phyloP scores from a whole-genome alignment of 1,284 basidiomycete species.

The Ceraceosorus guamensis region DNA sequence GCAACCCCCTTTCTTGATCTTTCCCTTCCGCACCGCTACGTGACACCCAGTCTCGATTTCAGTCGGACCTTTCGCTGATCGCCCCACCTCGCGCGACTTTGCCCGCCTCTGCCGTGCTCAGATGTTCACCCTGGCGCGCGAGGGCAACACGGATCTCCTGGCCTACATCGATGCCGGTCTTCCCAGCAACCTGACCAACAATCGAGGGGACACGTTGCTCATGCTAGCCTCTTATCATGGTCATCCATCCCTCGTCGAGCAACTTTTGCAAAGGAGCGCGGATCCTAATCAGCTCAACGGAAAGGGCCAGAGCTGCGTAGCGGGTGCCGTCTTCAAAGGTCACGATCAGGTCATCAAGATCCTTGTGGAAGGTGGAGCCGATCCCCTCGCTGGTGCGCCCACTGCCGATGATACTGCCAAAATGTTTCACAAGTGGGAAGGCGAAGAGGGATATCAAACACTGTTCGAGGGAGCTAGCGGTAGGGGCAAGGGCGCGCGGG shows the following conservation, averaged over 20 bases:
- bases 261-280: constrained; percentile 51
- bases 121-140: constrained; percentile 69
- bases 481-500: constrained; percentile 18
- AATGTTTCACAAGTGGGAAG: constrained; percentile 43
- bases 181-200: constrained; percentile 69
- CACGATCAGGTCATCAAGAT: constrained; percentile 59
- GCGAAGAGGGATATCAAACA: constrained; percentile 17
- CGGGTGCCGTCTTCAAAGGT: constrained; percentile 74
- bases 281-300: constrained; percentile 59
- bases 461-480: constrained; percentile 26
- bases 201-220: constrained; percentile 53
- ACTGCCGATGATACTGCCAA: constrained; percentile 63
- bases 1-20: too few species aligned
- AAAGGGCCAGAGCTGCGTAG: constrained; percentile 67
- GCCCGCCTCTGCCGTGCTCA: constrained; percentile 1
- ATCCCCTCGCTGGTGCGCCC: constrained; percentile 63
- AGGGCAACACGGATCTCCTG: constrained; percentile 54
- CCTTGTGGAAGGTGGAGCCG: constrained; percentile 61
- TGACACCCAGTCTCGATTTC: too few species aligned
- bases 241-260: constrained; percentile 58
- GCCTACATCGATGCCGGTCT: constrained; percentile 64
- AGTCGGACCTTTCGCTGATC: too few species aligned
- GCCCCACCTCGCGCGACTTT: too few species aligned
- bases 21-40: too few species aligned
- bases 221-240: constrained; percentile 78